Conservation (phyloP, 805 yeast species). For the Saccharomycopsis javanensis region DNA sequence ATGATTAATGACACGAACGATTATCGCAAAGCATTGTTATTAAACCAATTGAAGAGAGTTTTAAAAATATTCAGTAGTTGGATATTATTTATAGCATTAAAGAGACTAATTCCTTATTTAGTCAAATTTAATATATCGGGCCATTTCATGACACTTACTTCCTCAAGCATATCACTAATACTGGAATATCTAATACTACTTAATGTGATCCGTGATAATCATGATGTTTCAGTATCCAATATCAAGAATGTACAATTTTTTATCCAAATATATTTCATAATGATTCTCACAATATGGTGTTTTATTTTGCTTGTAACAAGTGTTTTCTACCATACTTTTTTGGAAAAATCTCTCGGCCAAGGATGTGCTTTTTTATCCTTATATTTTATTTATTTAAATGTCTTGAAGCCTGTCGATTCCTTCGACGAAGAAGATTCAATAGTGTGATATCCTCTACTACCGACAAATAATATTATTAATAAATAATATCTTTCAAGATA, state of each 20-base stretch:
- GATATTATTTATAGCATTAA: background rate
- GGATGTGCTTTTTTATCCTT: background rate
- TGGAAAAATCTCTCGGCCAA: slow-evolving; percentile 10
- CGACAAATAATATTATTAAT: no score
- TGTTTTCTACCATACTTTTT: slow-evolving; percentile 11
- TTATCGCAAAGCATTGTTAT: no score
- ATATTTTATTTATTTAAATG: background rate
- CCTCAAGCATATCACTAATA: slow-evolving; percentile 9
- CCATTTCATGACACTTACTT: slow-evolving; percentile 10
- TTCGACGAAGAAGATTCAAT: background rate
- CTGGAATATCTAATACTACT: slow-evolving; percentile 1
- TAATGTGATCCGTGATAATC: background rate
- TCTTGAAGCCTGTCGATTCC: background rate
- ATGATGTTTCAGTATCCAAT: background rate
- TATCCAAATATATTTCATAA: background rate
- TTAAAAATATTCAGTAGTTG: background rate
- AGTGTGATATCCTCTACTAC: background rate
- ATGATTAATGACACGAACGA: background rate
- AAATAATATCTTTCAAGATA: background rate
- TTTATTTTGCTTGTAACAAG: slow-evolving; percentile 7
- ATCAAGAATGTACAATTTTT: background rate
- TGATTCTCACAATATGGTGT: slow-evolving; percentile 4
- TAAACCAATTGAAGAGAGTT: background rate
- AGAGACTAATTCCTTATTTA: background rate
- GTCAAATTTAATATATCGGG: slow-evolving; percentile 10